Base-by-base conservation (phyloP, 1,284 basidiomycete species). In the Crepidotus sp. region DNA sequence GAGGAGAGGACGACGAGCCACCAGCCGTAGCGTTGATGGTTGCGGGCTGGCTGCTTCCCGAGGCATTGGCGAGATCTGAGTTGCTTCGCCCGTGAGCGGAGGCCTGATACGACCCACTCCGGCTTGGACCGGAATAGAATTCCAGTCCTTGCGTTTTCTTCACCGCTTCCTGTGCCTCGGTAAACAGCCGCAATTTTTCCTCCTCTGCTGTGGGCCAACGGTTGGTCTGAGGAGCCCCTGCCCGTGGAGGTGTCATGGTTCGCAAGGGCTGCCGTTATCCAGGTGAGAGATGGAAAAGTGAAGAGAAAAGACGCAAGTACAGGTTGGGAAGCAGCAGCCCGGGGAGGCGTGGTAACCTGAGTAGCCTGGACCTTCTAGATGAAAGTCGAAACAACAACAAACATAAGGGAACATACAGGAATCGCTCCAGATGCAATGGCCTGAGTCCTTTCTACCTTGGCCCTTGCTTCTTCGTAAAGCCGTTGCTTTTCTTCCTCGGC, bases 201-300 rank as follows among this genome's bases (percentile, higher is more conserved):
- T 79, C 73, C 58, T 85, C 83, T 0, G 84, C 81, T 0, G 77
- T 73, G 4, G 65, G 67, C 82, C 81, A 87, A n/a, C 50, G 51
- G n/a, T 36, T 46, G 33, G 50, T 55, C 40, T 61, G 61, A 13
- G 57, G 39, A 21, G 61, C 45, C 15, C 40, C 14, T 30, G 47
- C 39, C 6, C 36, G 48, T 21, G 41, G 36, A 19, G 42, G 46
- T 25, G 43, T 40, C 34, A 48, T 31, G 13, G 48, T 35, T n/a
- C 44, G 32, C 24, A 42, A 47, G 14, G 56, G 36, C 33, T 50
- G 60, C 61, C 36, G 26, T 24, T 19, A 36, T 47, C 15, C 31
- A 21, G 24, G 40, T 25, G 21, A 41, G 31, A 13, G 11, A 4
- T 2, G 13, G 3, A 19, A 19, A 33, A 32, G 2, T n/a, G 25